A percentile compares a stretch with the other conserved stretches of the same genome.
Evolutionary conservation across 2,329 filamentous ascomycete genomes (phyloP).

Genomic region (Botryotinia globosa): DNA sequence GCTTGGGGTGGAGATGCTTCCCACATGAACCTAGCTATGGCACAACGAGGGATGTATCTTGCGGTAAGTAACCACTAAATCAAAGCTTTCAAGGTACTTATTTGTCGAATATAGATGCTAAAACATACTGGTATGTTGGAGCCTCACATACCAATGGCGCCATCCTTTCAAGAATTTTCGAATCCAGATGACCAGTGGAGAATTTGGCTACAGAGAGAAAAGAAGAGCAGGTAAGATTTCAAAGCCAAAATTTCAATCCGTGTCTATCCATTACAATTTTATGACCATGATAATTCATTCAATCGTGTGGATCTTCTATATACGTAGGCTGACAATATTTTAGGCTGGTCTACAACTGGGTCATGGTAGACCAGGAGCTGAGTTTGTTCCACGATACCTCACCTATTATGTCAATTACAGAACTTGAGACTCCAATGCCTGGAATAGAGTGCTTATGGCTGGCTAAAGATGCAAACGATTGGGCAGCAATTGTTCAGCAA

Average conservation of each 20-base stretch:
- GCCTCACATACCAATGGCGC: conserved; percentile 46
- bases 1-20: conserved; percentile 75
- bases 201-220: conserved; percentile 64
- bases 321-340: conserved; percentile 5
- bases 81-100: neutral
- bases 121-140: conserved; percentile 67
- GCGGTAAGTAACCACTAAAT: conserved; percentile 45
- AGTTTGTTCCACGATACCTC: conserved; percentile 63
- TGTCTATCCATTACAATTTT: neutral
- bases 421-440: conserved; percentile 64
- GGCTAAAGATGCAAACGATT: conserved; percentile 55
- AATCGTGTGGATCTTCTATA: neutral
- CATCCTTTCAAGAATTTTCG: conserved; percentile 42
- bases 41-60: conserved; percentile 70
- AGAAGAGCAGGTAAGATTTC: conserved; percentile 54
- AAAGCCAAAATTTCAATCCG: neutral
- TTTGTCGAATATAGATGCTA: conserved; percentile 52
- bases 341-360: conserved; percentile 72
- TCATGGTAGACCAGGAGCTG: conserved; percentile 71
- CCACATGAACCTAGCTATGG: conserved; percentile 76
- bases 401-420: conserved; percentile 62
- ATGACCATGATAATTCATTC: neutral
- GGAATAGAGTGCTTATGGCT: conserved; percentile 61
- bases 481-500: conserved; percentile 58
- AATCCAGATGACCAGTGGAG: conserved; percentile 56